A percentile compares a stretch with the other conserved stretches of the same genome.
phyloP scores from a whole-genome alignment of 129 eudicot species.

The Oenanthe sinensis region DNA sequence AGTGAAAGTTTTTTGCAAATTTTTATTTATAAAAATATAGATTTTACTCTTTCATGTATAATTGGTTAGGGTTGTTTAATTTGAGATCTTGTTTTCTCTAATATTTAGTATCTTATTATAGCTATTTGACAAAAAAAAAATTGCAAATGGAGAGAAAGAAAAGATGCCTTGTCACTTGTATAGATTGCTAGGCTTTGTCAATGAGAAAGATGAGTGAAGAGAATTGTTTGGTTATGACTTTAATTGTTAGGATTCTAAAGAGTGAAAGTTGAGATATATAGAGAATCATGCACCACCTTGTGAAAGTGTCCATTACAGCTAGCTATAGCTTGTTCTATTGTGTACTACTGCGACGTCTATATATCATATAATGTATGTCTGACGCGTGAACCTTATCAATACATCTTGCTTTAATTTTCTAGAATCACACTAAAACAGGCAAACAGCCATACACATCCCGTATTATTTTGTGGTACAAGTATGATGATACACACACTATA shows the following conservation, averaged over 20 bases:
- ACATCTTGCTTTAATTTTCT: slow-evolving; percentile 2
- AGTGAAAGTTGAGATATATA: slow-evolving; percentile 4
- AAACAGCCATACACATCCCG: background rate
- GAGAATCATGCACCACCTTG: slow-evolving; percentile 7
- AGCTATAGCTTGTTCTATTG: background rate
- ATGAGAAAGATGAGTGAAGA: background rate
- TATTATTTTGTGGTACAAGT: no score
- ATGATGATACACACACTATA: no score
- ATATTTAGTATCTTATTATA: no score
- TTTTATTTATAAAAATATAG: background rate
- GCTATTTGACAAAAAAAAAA: background rate
- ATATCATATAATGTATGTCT: background rate
- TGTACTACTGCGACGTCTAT: background rate
- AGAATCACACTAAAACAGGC: background rate
- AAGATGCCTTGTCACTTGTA: slow-evolving; percentile 13
- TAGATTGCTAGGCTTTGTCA: background rate
- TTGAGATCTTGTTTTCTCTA: background rate
- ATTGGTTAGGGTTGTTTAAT: background rate
- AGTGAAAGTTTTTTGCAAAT: no score
- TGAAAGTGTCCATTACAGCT: background rate
- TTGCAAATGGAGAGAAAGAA: background rate
- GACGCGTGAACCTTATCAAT: slow-evolving; percentile 7
- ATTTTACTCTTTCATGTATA: background rate
- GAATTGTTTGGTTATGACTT: slow-evolving; percentile 1
- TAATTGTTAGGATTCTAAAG: slow-evolving; percentile 9